phyloP scores from a whole-genome alignment of 2,329 filamentous ascomycete genomes.

The Ascochyta koolunga region DNA sequence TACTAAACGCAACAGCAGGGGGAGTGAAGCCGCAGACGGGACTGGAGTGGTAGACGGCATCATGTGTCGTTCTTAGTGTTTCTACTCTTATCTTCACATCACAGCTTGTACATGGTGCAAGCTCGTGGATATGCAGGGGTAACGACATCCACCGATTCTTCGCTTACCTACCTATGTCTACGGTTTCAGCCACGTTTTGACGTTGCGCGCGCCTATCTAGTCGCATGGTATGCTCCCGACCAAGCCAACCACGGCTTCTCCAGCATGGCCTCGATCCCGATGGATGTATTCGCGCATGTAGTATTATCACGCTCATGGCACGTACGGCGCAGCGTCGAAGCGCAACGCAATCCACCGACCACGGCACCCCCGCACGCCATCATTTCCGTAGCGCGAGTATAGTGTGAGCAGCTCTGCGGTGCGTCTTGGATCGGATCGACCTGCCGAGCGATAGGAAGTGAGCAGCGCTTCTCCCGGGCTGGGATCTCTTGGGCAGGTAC shows the following conservation, averaged over 20 bases:
- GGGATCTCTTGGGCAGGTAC: background rate
- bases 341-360: background rate
- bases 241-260: background rate
- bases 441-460: background rate
- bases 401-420: background rate
- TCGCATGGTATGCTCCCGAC: background rate
- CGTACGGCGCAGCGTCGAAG: background rate
- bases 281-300: background rate
- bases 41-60: background rate
- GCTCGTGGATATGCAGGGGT: background rate
- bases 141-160: background rate
- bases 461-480: background rate
- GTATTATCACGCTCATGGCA: background rate
- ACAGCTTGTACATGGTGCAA: too few relatives aligned
- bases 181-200: background rate
- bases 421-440: background rate
- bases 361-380: background rate
- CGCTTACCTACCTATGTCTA: background rate
- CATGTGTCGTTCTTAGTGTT: background rate
- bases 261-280: background rate
- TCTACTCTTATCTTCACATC: background rate
- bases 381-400: background rate
- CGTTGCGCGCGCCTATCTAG: background rate
- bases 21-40: background rate
- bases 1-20: background rate